Evolutionary conservation across 441 rosid species (phyloP).

Genomic region (Aquilaria agallochum): DNA sequence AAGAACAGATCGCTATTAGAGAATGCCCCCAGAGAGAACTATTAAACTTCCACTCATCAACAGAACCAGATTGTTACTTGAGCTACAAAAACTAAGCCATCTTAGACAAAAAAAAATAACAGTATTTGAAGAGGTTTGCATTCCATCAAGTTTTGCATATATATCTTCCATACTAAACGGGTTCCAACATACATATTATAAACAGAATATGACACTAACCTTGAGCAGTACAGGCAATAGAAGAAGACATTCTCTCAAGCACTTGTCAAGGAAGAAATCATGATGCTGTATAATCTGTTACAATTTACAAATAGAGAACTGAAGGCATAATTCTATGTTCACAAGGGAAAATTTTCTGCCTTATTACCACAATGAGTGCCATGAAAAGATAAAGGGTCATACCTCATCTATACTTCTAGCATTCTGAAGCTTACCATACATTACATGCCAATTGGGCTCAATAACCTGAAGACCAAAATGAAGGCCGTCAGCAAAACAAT

Average conservation of each 20-base stretch:
- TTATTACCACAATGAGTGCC: too few relatives aligned
- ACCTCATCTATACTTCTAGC: slow-evolving; percentile 95
- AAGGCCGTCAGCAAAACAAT: slow-evolving; percentile 5
- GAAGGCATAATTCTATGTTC: not conserved
- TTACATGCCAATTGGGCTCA: slow-evolving; percentile 96
- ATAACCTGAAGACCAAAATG: slow-evolving; percentile 65
- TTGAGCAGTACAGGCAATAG: slow-evolving; percentile 86
- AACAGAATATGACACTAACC: slow-evolving; percentile 37
- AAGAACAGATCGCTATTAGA: slow-evolving; percentile 1
- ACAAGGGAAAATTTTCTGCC: too few relatives aligned
- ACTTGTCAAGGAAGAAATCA: slow-evolving; percentile 88
- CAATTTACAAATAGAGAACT: not conserved
- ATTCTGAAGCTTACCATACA: slow-evolving; percentile 72
- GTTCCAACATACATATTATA: too few relatives aligned
- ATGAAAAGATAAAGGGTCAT: slow-evolving; percentile 7
- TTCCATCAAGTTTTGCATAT: too few relatives aligned
- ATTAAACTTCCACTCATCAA: not conserved
- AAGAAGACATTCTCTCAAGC: slow-evolving; percentile 94
- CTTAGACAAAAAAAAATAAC: too few relatives aligned
- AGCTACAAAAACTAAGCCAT: too few relatives aligned
- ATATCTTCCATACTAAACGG: too few relatives aligned
- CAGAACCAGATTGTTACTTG: too few relatives aligned
- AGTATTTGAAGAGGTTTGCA: too few relatives aligned
- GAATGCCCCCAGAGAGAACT: slow-evolving; percentile 8
- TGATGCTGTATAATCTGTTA: slow-evolving; percentile 89